Evolutionary conservation across 225 moss, liverwort and hornwort genomes (phyloP).

Genomic region (Asterella californica): DNA sequence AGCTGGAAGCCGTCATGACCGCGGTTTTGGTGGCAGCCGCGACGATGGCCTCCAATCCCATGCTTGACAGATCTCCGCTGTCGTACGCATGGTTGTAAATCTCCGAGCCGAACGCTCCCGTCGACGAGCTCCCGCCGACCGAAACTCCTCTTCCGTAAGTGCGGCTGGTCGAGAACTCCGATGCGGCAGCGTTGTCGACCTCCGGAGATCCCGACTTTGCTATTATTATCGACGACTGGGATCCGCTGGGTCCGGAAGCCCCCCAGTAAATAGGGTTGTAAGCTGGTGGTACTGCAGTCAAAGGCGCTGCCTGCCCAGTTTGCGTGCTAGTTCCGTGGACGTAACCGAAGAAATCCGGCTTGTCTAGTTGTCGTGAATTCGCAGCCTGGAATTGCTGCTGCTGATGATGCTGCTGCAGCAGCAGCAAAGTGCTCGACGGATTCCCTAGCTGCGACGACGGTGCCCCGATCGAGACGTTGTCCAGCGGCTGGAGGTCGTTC

Average conservation of each 20-base stretch:
- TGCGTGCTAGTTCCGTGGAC: slow-evolving; percentile 3
- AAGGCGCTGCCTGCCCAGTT: slow-evolving; percentile 40
- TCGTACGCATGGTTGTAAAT: no score
- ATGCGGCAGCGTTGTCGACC: no score
- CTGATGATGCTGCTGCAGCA: no score
- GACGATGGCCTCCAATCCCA: slow-evolving; percentile 11
- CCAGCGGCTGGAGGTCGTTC: not conserved
- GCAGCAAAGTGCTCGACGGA: no score
- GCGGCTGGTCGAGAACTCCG: not conserved
- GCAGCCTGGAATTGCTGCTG: slow-evolving; percentile 25
- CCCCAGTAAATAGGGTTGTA: slow-evolving; percentile 79
- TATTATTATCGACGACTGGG: slow-evolving; percentile 45
- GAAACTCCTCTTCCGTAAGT: no score
- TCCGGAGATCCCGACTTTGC: no score
- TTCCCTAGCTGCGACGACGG: no score
- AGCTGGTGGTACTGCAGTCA: slow-evolving; percentile 65
- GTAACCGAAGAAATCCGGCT: slow-evolving; percentile 7
- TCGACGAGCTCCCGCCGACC: no score
- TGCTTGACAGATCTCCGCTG: not conserved
- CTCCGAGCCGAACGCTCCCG: no score
- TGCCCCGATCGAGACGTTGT: not conserved
- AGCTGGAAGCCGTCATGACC: not conserved
- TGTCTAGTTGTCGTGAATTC: not conserved
- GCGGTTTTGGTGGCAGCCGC: slow-evolving; percentile 1
- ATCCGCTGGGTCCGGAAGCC: slow-evolving; percentile 56